Evolutionary conservation across 495 filamentous ascomycete species (phyloP).

Genomic region (Mytilinidion resinicola): DNA sequence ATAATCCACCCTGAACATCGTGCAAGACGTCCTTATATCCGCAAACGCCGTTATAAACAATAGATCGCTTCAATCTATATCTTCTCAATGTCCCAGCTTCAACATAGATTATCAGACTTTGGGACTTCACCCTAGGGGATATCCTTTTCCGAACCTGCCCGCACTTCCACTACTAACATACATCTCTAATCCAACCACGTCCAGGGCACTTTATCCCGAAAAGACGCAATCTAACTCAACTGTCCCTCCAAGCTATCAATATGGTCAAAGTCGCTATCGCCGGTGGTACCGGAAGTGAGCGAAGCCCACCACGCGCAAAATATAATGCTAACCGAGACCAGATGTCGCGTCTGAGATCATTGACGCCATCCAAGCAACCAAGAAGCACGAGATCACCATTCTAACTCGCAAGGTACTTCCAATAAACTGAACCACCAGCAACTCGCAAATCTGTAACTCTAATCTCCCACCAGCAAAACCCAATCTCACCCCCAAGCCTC

Average conservation of each 20-base stretch:
- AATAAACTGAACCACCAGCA: neutral
- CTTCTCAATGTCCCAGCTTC: too few species aligned
- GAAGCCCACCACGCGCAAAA: neutral
- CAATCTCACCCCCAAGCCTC: neutral
- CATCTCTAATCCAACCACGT: too few species aligned
- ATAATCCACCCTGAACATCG: too few species aligned
- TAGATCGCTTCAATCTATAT: too few species aligned
- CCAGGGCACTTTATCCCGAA: neutral
- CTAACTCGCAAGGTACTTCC: neutral
- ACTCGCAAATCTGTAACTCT: neutral
- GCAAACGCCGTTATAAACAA: too few species aligned
- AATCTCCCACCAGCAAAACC: neutral
- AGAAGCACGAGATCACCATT: neutral
- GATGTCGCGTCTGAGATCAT: neutral
- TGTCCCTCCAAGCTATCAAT: neutral
- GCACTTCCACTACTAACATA: too few species aligned
- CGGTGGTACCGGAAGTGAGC: neutral
- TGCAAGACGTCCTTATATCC: too few species aligned
- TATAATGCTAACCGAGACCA: neutral
- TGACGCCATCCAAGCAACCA: neutral
- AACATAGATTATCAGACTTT: too few species aligned
- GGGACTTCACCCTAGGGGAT: too few species aligned
- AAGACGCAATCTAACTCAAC: neutral
- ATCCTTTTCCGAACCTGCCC: too few species aligned
- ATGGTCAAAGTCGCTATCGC: neutral